A percentile compares a stretch with the other conserved stretches of the same genome.
Conservation (phyloP, 176 grass and related monocot genomes). For the Oryza rufipogon region DNA sequence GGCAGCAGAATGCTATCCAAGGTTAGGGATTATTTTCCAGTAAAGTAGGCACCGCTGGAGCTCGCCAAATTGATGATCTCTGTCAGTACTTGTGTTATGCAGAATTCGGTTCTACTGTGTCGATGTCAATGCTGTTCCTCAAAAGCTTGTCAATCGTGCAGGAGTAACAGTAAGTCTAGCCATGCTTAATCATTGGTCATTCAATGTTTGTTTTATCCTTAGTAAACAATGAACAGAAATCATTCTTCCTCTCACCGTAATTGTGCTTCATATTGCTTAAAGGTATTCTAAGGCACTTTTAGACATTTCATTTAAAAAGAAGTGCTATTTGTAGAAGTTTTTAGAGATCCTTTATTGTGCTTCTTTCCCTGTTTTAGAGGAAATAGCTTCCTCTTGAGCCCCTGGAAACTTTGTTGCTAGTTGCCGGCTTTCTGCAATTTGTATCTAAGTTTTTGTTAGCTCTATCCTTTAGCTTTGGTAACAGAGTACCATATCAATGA, state of each 20-base stretch:
- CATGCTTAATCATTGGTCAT: background rate
- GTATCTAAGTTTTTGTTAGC: conserved; percentile 21
- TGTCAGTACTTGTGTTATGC: conserved; percentile 38
- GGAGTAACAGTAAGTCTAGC: conserved; percentile 82
- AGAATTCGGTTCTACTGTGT: conserved; percentile 79
- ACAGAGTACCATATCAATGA: conserved; percentile 46
- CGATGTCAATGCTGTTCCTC: conserved; percentile 89
- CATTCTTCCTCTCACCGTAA: background rate
- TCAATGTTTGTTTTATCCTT: background rate
- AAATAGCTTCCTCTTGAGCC: conserved; percentile 22
- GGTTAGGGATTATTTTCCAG: conserved; percentile 45
- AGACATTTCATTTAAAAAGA: background rate
- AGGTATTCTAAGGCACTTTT: background rate
- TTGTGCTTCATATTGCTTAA: conserved; percentile 26
- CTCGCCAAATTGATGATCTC: conserved; percentile 32
- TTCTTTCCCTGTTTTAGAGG: conserved; percentile 33
- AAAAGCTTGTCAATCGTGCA: conserved; percentile 78
- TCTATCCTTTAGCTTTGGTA: conserved; percentile 48
- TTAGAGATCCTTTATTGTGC: conserved; percentile 23
- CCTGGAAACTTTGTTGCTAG: conserved; percentile 34
- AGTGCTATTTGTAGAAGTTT: background rate
- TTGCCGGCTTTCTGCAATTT: conserved; percentile 49
- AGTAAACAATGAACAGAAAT: background rate
- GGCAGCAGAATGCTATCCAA: conserved; percentile 83
- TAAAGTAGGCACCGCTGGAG: background rate